Percentiles rank a stretch among this genome's conserved stretches.
phyloP scores from a whole-genome alignment of 1,284 basidiomycete species.

The Trichosporon sp. region DNA sequence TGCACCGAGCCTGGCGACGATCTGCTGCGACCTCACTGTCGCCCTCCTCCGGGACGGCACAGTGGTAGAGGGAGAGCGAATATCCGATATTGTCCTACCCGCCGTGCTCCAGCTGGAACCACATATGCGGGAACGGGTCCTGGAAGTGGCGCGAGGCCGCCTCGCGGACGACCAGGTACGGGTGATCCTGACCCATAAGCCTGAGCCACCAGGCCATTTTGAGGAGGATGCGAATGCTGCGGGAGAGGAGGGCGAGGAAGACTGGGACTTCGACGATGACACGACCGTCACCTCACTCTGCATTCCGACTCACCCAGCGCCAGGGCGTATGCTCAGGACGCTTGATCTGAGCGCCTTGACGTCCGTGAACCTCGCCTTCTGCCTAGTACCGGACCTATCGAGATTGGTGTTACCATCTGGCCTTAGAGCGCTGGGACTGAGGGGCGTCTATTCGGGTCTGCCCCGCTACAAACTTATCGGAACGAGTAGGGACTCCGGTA shows the following conservation, averaged over 20 bases:
- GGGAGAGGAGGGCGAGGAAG: constrained; percentile 22
- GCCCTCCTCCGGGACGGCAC: constrained; percentile 36
- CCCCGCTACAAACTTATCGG: not conserved
- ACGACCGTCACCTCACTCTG: constrained; percentile 37
- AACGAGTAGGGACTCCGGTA: not conserved
- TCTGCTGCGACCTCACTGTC: constrained; percentile 38
- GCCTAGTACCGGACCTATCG: constrained; percentile 38
- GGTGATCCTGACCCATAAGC: constrained; percentile 31
- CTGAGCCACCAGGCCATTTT: not conserved
- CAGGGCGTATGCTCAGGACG: constrained; percentile 36
- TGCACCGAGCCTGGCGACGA: constrained; percentile 32
- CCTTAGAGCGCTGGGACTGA: constrained; percentile 40
- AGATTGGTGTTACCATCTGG: constrained; percentile 37
- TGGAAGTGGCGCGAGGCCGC: constrained; percentile 32
- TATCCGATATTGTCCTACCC: constrained; percentile 39
- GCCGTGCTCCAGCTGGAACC: constrained; percentile 39
- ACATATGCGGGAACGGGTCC: constrained; percentile 39
- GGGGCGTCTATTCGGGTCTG: constrained; percentile 28
- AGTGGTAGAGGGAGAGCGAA: constrained; percentile 30
- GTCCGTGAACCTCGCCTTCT: constrained; percentile 45
- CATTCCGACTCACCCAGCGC: constrained; percentile 39
- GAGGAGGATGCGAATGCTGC: not conserved
- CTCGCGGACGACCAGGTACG: constrained; percentile 35
- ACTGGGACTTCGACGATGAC: constrained; percentile 34
- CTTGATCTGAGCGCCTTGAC: constrained; percentile 34